Percentiles rank a stretch among this genome's conserved stretches.
Conservation (phyloP, 148 eudicot genomes). For the Vaccinium macrocarpon region DNA sequence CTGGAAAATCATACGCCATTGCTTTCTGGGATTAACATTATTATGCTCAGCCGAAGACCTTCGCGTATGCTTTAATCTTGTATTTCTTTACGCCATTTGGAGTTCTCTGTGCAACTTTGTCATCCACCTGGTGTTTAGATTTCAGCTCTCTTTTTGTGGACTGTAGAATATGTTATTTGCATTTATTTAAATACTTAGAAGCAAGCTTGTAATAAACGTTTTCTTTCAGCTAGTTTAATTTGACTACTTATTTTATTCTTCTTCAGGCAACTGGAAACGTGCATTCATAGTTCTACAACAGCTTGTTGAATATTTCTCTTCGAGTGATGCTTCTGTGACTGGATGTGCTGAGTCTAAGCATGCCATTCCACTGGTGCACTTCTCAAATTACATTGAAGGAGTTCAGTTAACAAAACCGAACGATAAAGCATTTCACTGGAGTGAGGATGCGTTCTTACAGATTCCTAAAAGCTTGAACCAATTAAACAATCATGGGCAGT, state of each 20-base stretch:
- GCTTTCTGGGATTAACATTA: neutral
- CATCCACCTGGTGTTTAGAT: neutral
- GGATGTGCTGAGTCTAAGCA: constrained; percentile 24
- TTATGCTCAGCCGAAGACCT: neutral
- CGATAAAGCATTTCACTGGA: constrained; percentile 49
- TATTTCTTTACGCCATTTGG: neutral
- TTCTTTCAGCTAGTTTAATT: neutral
- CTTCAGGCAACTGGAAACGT: constrained; percentile 87
- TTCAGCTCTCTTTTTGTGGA: neutral
- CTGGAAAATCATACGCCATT: neutral
- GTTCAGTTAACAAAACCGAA: constrained; percentile 29
- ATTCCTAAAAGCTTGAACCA: constrained; percentile 36
- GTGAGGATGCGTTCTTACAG: constrained; percentile 41
- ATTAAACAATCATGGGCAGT: constrained; percentile 28
- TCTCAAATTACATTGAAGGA: constrained; percentile 82
- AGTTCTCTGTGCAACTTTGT: neutral
- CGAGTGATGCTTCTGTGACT: constrained; percentile 29
- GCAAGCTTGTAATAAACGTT: neutral
- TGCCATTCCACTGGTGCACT: constrained; percentile 40
- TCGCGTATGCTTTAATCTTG: neutral
- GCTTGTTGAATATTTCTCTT: constrained; percentile 49
- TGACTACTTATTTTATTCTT: constrained; percentile 17
- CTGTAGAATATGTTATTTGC: neutral
- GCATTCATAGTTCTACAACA: constrained; percentile 62
- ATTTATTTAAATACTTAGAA: too few relatives aligned